Evolutionary conservation across 2,329 filamentous ascomycete species (phyloP).

Genomic region (Pleomassaria siparia): DNA sequence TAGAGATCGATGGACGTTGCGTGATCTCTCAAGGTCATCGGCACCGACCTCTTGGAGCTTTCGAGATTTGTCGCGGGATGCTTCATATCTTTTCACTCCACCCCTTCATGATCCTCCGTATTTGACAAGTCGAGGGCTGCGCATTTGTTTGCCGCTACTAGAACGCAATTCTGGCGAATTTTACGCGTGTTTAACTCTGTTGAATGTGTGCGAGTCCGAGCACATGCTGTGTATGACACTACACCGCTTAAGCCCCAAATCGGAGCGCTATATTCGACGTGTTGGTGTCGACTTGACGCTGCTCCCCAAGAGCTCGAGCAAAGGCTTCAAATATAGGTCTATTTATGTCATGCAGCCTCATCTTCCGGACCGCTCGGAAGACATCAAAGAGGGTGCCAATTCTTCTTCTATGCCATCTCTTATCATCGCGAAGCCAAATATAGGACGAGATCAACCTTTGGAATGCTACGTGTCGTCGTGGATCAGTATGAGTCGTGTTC

Average conservation of each 20-base stretch:
- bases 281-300: neutral
- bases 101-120: slow-evolving; percentile 5
- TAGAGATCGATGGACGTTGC: neutral
- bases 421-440: slow-evolving; percentile 1
- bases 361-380: neutral
- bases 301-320: neutral
- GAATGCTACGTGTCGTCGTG: slow-evolving; percentile 4
- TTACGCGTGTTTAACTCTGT: slow-evolving; percentile 2
- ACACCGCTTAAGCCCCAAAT: neutral
- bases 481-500: slow-evolving; percentile 1
- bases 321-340: slow-evolving; percentile 5
- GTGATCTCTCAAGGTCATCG: neutral
- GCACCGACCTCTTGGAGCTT: slow-evolving; percentile 2
- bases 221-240: slow-evolving; percentile 4
- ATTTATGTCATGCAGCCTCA: slow-evolving; percentile 3
- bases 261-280: slow-evolving; percentile 2
- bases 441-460: neutral
- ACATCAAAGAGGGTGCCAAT: neutral
- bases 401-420: slow-evolving; percentile 1
- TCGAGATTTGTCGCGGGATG: neutral
- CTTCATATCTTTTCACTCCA: neutral
- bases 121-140: slow-evolving; percentile 7
- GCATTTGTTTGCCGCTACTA: slow-evolving; percentile 3
- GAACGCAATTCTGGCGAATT: slow-evolving; percentile 4
- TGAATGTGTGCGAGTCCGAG: neutral